These are phyloP conservation scores for Clarireedia sp. DNA, from an alignment of 2,329 filamentous ascomycete species.

Conservation along the genomic window DNA sequence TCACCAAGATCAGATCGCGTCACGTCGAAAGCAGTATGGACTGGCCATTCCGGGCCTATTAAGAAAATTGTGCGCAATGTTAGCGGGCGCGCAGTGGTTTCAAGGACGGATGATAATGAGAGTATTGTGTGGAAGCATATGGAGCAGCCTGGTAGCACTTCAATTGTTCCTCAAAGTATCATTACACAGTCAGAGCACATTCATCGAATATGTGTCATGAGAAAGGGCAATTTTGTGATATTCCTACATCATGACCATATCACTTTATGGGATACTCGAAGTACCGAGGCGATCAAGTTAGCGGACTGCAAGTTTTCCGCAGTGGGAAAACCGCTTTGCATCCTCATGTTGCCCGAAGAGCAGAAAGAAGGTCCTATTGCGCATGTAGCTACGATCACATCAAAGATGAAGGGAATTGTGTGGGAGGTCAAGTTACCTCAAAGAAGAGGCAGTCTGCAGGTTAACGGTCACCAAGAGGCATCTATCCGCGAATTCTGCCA, in stretches of 20 bases:
- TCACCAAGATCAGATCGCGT: constrained; percentile 52
- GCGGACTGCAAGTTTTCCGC: constrained; percentile 50
- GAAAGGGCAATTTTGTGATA: constrained; percentile 72
- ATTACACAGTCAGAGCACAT: constrained; percentile 64
- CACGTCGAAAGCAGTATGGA: constrained; percentile 60
- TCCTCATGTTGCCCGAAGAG: constrained; percentile 65
- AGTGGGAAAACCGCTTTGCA: constrained; percentile 66
- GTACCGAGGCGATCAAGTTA: constrained; percentile 49
- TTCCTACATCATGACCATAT: constrained; percentile 66
- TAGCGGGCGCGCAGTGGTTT: constrained; percentile 71
- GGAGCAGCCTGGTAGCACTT: constrained; percentile 40
- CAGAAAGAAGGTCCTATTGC: constrained; percentile 43
- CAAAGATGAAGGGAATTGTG: constrained; percentile 68
- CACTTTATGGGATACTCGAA: constrained; percentile 71
- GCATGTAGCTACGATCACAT: constrained; percentile 77
- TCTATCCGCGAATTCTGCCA: constrained; percentile 59
- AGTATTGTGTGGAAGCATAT: constrained; percentile 76
- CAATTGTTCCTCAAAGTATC: constrained; percentile 57
- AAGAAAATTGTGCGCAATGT: constrained; percentile 83
- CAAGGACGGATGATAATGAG: constrained; percentile 70
- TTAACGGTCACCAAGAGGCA: constrained; percentile 18
- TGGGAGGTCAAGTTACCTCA: constrained; percentile 67
- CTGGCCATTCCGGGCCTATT: constrained; percentile 72
- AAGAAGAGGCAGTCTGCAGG: constrained; percentile 26
- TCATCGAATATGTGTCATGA: constrained; percentile 69